Evolutionary conservation across 164 flowering plant genomes (phyloP), one percentile per base, ranked within the genome.

Genomic region (Dillenia turbinata): DNA sequence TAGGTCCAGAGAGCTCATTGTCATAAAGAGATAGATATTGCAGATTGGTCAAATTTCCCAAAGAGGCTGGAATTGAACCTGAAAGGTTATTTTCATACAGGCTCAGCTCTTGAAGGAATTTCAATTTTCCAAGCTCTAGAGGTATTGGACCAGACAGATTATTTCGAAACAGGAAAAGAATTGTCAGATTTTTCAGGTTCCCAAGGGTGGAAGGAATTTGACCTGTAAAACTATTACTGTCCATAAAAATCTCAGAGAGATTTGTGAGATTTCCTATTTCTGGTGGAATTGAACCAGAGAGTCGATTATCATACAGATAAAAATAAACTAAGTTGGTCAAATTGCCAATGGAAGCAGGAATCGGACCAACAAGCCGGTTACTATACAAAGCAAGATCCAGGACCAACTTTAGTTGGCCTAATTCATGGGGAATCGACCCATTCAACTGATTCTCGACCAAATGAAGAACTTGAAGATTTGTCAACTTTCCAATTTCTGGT

Each of bases 281-380:
- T 5, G 49, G 9, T 7, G 80, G 80, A n/a, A 73, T 56, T 9
- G 16, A 3, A 3, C 80, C 77, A 9, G 8, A 9, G n/a, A 77
- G 64, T 3, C 11, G 17, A 50, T 64, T 72, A 22, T 43, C 5
- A 11, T 63, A 63, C 12, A 64, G 57, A 3, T 47, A 33, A 17
- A 74, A 44, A 13, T 65, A 61, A 17, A 46, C 26, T 43, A 72
- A 44, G 9, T 57, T 56, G 44, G 74, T 69, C 47, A 71, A 62
- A 56, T 75, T 71, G 12, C 71, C 66, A 2, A 71, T 58, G 10
- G 75, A 68, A 56, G 69, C 62, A 15, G 79, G 79, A 1, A 75
- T 40, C 2, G 53, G 8, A 1, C 74, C 72, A 8, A 61, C 50
- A 22, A 77, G 51, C 10, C 10, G 45, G 54, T 73, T 73, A 2